phyloP scores from a whole-genome alignment of 148 eudicot genomes.

The Rhododendron ovatum region DNA sequence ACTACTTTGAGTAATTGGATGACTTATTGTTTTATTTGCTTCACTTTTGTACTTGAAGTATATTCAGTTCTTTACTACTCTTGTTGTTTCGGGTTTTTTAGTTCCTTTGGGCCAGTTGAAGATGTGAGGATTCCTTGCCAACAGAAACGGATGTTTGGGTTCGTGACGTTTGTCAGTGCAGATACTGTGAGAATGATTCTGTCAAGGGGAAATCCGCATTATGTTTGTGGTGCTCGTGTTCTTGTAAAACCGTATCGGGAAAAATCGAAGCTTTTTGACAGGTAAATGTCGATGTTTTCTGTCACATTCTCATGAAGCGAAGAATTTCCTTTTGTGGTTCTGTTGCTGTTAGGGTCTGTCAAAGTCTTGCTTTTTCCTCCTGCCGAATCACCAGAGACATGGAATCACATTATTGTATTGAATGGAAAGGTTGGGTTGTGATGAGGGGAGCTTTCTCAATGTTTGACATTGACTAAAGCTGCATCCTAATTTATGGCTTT shows the following conservation, averaged over 20 bases:
- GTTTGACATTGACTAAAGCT: not conserved
- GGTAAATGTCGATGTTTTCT: slow-evolving; percentile 22
- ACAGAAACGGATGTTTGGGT: slow-evolving; percentile 55
- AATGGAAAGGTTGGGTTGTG: no score
- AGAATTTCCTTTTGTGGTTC: not conserved
- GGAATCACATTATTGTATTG: no score
- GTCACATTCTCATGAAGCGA: not conserved
- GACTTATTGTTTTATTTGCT: not conserved
- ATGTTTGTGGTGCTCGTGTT: slow-evolving; percentile 54
- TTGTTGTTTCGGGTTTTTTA: slow-evolving; percentile 13
- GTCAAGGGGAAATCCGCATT: slow-evolving; percentile 47
- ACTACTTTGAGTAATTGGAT: slow-evolving; percentile 47
- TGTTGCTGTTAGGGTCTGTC: not conserved
- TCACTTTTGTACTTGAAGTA: not conserved
- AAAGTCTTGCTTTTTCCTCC: not conserved
- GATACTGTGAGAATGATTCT: slow-evolving; percentile 35
- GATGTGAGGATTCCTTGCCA: slow-evolving; percentile 64
- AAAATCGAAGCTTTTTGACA: slow-evolving; percentile 34
- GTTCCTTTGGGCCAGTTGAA: slow-evolving; percentile 43
- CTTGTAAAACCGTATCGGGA: slow-evolving; percentile 59
- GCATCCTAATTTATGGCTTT: not conserved
- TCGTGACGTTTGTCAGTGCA: slow-evolving; percentile 43
- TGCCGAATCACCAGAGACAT: not conserved
- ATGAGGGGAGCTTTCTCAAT: not conserved
- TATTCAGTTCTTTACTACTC: not conserved